Conservation (phyloP, 2,329 filamentous ascomycete genomes). For the Beauveria brongniartii region DNA sequence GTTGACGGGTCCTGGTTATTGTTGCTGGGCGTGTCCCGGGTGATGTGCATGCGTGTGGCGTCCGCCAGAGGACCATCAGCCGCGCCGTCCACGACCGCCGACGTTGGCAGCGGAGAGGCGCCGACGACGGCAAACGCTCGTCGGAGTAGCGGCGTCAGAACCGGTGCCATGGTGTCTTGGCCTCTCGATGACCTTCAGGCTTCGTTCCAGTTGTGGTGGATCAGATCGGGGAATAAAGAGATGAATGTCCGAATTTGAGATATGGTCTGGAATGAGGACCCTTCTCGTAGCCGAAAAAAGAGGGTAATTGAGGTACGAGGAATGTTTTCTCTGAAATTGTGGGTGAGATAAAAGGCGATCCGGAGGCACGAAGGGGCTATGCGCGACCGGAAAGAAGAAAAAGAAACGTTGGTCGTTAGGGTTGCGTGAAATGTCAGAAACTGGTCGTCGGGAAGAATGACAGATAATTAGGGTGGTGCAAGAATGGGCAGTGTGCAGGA, state of each 20-base stretch:
- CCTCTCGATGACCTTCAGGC: not conserved
- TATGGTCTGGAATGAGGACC: not conserved
- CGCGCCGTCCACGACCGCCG: not conserved
- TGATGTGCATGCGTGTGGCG: constrained; percentile 34
- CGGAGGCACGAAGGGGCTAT: not conserved
- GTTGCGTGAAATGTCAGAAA: not conserved
- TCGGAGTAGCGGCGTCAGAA: constrained; percentile 1
- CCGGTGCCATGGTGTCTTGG: constrained; percentile 4
- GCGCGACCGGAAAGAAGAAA: not conserved
- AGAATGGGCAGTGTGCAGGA: not conserved
- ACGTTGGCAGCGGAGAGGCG: not conserved
- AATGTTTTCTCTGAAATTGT: not conserved
- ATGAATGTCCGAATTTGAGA: not conserved
- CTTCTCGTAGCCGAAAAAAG: not conserved
- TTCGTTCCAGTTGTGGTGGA: not conserved
- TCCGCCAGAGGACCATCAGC: not conserved
- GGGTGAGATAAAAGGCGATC: not conserved
- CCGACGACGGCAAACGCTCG: constrained; percentile 1
- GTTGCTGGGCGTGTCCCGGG: constrained; percentile 28
- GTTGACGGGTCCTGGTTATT: constrained; percentile 29
- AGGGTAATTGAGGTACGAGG: not conserved
- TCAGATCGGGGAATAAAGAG: not conserved
- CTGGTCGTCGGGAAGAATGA: not conserved
- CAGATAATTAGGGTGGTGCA: not conserved
- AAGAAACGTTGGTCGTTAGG: not conserved